Base-by-base conservation (phyloP, 129 eudicot genomes). In the Deinandra increscens region DNA sequence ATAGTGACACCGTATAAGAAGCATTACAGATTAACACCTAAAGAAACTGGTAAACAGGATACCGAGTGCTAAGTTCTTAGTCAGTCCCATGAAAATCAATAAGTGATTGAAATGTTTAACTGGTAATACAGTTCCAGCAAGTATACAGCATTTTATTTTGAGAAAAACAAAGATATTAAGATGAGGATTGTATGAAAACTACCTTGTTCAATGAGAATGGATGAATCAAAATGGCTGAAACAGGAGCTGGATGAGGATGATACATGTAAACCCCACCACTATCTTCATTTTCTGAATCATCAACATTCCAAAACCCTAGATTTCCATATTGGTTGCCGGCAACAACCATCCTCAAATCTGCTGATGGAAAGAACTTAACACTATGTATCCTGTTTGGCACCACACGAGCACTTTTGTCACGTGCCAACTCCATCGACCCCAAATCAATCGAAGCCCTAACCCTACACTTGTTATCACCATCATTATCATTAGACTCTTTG, bases 301-400 rank as follows among this genome's bases (percentile, higher is more conserved):
- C 83, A 45, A 81, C 80, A 74, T 93, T 80, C 97, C 99, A 93
- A 80, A 93, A 84, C 58, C 95, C 95, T 7, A 93, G 49, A 79
- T 93, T 54, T 12, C 99, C 99, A 78, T 13, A 80, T 69, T 78
- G 81, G 66, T 87, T 87, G 13, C 95, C 99, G n/a, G 70, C 99
- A 63, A 51, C 92, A 66, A 93, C 82, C 91, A 89, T 77, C 13
- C 37, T 80, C 82, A 78, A 75, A 66, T 81, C 86, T 20, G 33
- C 18, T 0, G 87, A 75, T 10, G 99, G 97, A 71, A 86, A 85
- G 77, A 92, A 84, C 65, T 70, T 70, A 46, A 92, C 79, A 48
- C 75, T 65, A 46, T 84, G 17, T 71, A 92, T 86, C 74, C 83
- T 86, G 0, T 85, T 83, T 0, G 91, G 84, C 19, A 92, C 88